Evolutionary conservation across 2,329 filamentous ascomycete species (phyloP), one percentile per base, ranked within the genome.

Genomic region (Seiridium cupressi): DNA sequence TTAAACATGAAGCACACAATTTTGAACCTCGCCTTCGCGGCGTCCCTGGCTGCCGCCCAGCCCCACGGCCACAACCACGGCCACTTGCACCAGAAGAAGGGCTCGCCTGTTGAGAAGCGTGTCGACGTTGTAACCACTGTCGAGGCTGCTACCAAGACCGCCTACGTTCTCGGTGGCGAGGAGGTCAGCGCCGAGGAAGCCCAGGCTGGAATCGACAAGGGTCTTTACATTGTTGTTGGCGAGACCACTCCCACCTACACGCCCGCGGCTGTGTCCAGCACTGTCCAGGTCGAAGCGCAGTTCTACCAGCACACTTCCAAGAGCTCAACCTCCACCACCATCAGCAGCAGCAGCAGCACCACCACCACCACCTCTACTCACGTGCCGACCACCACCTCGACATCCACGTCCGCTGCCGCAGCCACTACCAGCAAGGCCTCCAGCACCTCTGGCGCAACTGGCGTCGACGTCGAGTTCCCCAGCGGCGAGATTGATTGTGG

Each of bases 111-210:
- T 55, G 78, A 83, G 70, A 81, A 79, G 75, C 81, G 79, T 60
- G 76, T 79, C 51, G 73, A 77, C 42, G 76, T 79, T 54, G 78
- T 83, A 60, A 78, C 77, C 60, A 83, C 85, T 58, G 81, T 83
- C 58, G 82, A 88, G 55, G 78, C 82, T 47, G 82, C 88, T 38
- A 88, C 86, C 56, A 84, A 88, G 66, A 85, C 88, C 59, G 83
- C 89, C 60, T 97, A 93, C 77, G 82, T 89, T 72, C 79, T 93
- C 58, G 85, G 89, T 62, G 89, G 88, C 62, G 68, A 87, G 69
- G 64, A 78, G 40, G 82, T 96, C 66, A 79, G 80, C 57, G 76
- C 83, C 62, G 75, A 83, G 0, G 84, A 92, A 62, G 92, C 92
- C 58, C 83, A 89, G 77, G 72, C 84, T 59, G 92, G 92, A 64